These are phyloP conservation scores for Eimeria praecox DNA, from an alignment of 169 alveolate genomes.

Conservation along the genomic window DNA sequence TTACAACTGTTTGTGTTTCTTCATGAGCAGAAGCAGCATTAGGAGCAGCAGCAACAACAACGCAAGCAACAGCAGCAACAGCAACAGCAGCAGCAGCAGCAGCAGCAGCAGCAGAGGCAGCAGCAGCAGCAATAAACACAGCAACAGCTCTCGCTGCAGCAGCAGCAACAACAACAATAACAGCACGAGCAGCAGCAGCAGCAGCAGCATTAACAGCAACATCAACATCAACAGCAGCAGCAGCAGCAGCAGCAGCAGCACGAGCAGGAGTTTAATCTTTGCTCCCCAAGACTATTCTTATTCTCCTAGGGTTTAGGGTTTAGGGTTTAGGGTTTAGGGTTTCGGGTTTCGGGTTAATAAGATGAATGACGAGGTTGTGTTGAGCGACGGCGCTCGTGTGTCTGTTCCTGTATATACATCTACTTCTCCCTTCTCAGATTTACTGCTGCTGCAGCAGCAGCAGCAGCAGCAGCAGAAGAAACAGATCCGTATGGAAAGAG, in stretches of 20 bases:
- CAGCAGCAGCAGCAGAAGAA: not conserved
- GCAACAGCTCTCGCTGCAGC: not conserved
- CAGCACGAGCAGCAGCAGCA: slow-evolving; percentile 57
- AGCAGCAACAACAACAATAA: not conserved
- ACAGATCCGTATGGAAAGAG: too few species aligned
- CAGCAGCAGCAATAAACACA: too few species aligned
- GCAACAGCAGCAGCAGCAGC: too few species aligned
- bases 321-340: not conserved
- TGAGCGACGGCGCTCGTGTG: not conserved
- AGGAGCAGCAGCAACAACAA: too few species aligned
- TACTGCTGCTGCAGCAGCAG: not conserved
- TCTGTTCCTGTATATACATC: too few species aligned
- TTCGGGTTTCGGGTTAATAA: not conserved
- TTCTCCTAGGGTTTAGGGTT: not conserved
- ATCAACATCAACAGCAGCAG: slow-evolving; percentile 16
- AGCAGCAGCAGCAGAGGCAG: too few species aligned
- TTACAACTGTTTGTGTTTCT: too few species aligned
- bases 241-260: slow-evolving; percentile 19
- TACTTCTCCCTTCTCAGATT: too few species aligned
- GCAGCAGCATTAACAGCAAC: slow-evolving; percentile 42
- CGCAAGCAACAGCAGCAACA: too few species aligned
- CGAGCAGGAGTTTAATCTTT: not conserved
- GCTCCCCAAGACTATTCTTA: too few species aligned
- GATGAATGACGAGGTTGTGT: too few species aligned
- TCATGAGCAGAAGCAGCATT: too few species aligned